A percentile compares a stretch with the other conserved stretches of the same genome.
Evolutionary conservation across 768 basidiomycete species (phyloP).

Genomic region (Clavulina sp.): DNA sequence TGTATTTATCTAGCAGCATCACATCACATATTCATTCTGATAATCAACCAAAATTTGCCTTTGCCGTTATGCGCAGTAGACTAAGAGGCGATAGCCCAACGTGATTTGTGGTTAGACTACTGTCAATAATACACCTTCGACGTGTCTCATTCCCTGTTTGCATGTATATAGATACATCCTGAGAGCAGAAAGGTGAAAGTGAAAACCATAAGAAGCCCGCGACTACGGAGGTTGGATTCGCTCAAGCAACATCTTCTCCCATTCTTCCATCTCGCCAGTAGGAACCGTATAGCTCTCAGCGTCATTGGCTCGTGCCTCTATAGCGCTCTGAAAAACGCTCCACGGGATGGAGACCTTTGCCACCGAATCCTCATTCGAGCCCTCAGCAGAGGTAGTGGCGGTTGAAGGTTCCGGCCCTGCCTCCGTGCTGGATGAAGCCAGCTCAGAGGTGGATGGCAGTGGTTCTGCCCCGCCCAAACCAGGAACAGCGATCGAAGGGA

Average conservation of each 20-base stretch:
- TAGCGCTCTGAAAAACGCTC: constrained; percentile 50
- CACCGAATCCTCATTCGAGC: not conserved
- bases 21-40: too few relatives aligned
- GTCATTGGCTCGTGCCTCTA: constrained; percentile 28
- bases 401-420: not conserved
- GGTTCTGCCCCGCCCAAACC: not conserved
- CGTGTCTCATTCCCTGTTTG: too few relatives aligned
- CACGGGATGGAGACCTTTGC: constrained; percentile 41
- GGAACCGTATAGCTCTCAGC: constrained; percentile 18
- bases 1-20: too few relatives aligned
- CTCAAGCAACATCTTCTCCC: constrained; percentile 70
- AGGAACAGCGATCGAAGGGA: constrained; percentile 2
- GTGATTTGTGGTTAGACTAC: too few relatives aligned
- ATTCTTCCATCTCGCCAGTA: constrained; percentile 45
- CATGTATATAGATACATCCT: too few relatives aligned
- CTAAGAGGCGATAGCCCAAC: too few relatives aligned
- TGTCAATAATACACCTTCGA: too few relatives aligned
- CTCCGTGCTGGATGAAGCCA: constrained; percentile 18
- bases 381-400: constrained; percentile 13
- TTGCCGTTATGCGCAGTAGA: too few relatives aligned
- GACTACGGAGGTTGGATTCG: constrained; percentile 15
- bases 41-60: too few relatives aligned
- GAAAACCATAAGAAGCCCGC: too few relatives aligned
- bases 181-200: too few relatives aligned
- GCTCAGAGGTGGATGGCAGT: constrained; percentile 14